Percentiles rank a stretch among this genome's conserved stretches.
phyloP scores from a whole-genome alignment of 257 asterid species.

The Apocynum venetum region DNA sequence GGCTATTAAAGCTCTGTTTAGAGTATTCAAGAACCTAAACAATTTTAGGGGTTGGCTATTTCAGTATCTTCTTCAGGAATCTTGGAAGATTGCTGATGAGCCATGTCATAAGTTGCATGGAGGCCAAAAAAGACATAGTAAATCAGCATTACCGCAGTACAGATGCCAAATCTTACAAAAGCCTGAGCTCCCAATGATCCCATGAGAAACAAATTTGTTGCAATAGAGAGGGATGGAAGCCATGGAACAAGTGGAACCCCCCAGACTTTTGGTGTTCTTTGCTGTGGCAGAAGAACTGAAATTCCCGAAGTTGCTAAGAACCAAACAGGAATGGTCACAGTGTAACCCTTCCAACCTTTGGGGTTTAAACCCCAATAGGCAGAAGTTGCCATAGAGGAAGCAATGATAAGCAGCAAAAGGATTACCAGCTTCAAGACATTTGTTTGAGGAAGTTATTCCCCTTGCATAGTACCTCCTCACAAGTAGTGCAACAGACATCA shows the following conservation, averaged over 20 bases:
- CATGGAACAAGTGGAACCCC: slow-evolving; percentile 37
- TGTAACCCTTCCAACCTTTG: slow-evolving; percentile 30
- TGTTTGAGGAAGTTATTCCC: slow-evolving; percentile 19
- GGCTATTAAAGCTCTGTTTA: not conserved
- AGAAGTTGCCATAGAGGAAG: slow-evolving; percentile 29
- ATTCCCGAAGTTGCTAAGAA: slow-evolving; percentile 29
- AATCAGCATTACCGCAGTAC: slow-evolving; percentile 29
- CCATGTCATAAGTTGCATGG: slow-evolving; percentile 36
- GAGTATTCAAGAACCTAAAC: not conserved
- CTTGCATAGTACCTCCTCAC: slow-evolving; percentile 34
- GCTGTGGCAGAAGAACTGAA: slow-evolving; percentile 21
- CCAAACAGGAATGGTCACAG: slow-evolving; percentile 23
- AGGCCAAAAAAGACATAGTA: slow-evolving; percentile 32
- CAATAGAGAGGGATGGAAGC: slow-evolving; percentile 37
- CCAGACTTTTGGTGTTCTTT: slow-evolving; percentile 30
- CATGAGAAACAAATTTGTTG: slow-evolving; percentile 34
- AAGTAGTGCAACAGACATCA: slow-evolving; percentile 27
- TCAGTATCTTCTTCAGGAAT: slow-evolving; percentile 16
- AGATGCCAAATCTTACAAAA: slow-evolving; percentile 28
- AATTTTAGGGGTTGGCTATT: slow-evolving; percentile 4
- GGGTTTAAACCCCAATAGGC: slow-evolving; percentile 25
- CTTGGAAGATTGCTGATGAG: slow-evolving; percentile 18
- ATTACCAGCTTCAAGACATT: slow-evolving; percentile 22
- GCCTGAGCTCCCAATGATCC: slow-evolving; percentile 33
- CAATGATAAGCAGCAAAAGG: slow-evolving; percentile 25